Conservation (phyloP, 345 rosid species). For the Hevea brasiliensis region DNA sequence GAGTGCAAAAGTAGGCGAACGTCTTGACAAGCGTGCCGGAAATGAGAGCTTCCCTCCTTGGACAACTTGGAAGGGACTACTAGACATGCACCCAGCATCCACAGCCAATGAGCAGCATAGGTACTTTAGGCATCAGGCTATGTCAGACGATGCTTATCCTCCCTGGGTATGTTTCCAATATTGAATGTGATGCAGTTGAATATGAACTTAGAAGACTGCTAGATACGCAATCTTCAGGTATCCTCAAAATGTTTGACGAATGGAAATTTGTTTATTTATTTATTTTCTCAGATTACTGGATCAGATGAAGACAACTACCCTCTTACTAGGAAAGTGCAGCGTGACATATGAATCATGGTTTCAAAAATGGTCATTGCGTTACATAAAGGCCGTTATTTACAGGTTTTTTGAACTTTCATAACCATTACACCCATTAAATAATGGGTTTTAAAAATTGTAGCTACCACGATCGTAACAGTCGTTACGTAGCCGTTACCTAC, state of each 20-base stretch:
- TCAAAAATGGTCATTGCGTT: too few species aligned
- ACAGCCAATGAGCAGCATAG: slow-evolving; percentile 35
- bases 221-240: too few species aligned
- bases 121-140: slow-evolving; percentile 31
- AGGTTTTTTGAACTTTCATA: too few species aligned
- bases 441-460: too few species aligned
- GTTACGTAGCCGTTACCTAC: too few species aligned
- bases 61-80: slow-evolving; percentile 66
- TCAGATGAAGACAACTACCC: slow-evolving; percentile 94
- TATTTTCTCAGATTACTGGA: slow-evolving; percentile 54
- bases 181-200: not conserved
- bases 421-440: too few species aligned
- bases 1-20: slow-evolving; percentile 33
- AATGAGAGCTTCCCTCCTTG: slow-evolving; percentile 63
- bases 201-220: not conserved
- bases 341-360: slow-evolving; percentile 80
- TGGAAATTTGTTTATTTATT: not conserved
- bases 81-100: slow-evolving; percentile 42
- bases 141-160: slow-evolving; percentile 56
- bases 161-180: slow-evolving; percentile 69
- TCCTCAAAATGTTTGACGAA: not conserved
- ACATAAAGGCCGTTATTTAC: too few species aligned
- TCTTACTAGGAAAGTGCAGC: slow-evolving; percentile 78
- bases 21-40: slow-evolving; percentile 38
- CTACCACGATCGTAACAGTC: too few species aligned